Percentiles rank a stretch among this genome's conserved stretches.
These are phyloP conservation scores for Euclidium syriacum DNA, from an alignment of 345 rosid genomes.

Conservation along the genomic window DNA sequence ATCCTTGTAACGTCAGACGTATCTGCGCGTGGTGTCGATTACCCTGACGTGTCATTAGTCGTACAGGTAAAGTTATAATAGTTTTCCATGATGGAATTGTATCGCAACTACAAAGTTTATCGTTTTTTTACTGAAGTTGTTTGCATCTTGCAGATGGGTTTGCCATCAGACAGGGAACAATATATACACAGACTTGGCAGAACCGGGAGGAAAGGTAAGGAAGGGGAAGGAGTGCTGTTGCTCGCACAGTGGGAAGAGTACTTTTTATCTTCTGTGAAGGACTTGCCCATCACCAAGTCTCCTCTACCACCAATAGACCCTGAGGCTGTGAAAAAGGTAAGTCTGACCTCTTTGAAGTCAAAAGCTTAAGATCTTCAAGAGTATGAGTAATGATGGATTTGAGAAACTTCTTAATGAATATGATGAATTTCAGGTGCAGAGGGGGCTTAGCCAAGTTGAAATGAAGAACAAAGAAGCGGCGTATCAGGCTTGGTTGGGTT, in stretches of 20 bases:
- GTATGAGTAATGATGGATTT: neutral
- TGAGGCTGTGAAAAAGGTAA: conserved; percentile 74
- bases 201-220: conserved; percentile 96
- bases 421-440: conserved; percentile 53
- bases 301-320: conserved; percentile 60
- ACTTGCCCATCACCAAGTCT: conserved; percentile 77
- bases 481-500: conserved; percentile 98
- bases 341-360: neutral
- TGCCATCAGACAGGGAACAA: conserved; percentile 88
- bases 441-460: conserved; percentile 69
- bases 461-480: conserved; percentile 88
- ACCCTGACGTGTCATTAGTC: conserved; percentile 96
- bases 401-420: conserved; percentile 17
- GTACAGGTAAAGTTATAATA: conserved; percentile 57
- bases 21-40: conserved; percentile 99
- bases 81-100: neutral
- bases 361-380: neutral
- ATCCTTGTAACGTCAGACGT: conserved; percentile 98
- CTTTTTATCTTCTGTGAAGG: conserved; percentile 71
- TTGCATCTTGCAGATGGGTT: conserved; percentile 54
- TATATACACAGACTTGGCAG: conserved; percentile 96
- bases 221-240: conserved; percentile 83
- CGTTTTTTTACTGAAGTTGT: neutral
- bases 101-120: neutral
- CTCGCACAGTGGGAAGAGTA: conserved; percentile 94